Percentiles rank a stretch among this genome's conserved stretches.
Evolutionary conservation across 1,139 yeast species (phyloP).

Genomic region (Eremothecium sinecaudum): DNA sequence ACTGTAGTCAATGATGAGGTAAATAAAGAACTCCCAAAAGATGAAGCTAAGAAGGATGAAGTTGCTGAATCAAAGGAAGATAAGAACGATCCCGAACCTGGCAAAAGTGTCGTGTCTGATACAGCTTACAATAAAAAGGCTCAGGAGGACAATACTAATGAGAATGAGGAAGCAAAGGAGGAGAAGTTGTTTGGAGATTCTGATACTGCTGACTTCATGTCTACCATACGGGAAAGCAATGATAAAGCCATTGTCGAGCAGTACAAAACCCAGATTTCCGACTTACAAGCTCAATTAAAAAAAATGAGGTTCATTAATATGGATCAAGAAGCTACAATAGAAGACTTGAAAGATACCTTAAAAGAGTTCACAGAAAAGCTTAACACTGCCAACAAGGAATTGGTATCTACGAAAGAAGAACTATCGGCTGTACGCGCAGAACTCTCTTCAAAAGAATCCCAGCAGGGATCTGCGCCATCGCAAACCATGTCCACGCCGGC

Average conservation of each 20-base stretch:
- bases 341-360: slow-evolving; percentile 30
- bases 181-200: slow-evolving; percentile 10
- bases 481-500: not conserved
- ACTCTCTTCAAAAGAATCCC: slow-evolving; percentile 2
- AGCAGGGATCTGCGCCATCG: not conserved
- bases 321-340: slow-evolving; percentile 40
- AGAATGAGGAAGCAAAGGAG: not conserved
- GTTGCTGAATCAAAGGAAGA: slow-evolving; percentile 3
- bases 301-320: slow-evolving; percentile 36
- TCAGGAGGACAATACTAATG: not conserved
- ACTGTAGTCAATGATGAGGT: too few relatives aligned
- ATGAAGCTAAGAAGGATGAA: slow-evolving; percentile 3
- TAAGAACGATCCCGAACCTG: not conserved
- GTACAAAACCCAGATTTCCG: slow-evolving; percentile 25
- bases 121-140: slow-evolving; percentile 6
- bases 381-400: slow-evolving; percentile 24
- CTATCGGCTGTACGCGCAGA: slow-evolving; percentile 19
- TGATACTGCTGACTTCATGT: slow-evolving; percentile 23
- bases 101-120: not conserved
- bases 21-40: slow-evolving; percentile 3
- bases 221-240: slow-evolving; percentile 26
- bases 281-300: slow-evolving; percentile 29
- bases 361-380: slow-evolving; percentile 31
- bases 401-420: slow-evolving; percentile 10
- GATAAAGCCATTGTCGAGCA: slow-evolving; percentile 24